A percentile compares a stretch with the other conserved stretches of the same genome.
These are phyloP conservation scores for Cornus kousa DNA, from an alignment of 148 eudicot species.

Conservation along the genomic window DNA sequence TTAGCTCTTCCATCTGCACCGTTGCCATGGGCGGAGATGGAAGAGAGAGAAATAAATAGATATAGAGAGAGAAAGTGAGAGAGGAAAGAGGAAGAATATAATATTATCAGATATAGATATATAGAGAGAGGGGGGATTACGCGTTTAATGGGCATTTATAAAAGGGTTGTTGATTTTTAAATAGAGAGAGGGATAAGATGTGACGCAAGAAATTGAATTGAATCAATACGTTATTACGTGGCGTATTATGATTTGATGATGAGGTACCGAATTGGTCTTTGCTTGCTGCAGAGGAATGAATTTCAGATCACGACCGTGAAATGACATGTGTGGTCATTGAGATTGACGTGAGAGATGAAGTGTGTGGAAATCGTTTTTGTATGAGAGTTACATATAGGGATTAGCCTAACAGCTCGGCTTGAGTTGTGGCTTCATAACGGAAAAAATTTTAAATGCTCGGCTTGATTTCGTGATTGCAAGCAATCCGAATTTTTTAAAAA, in stretches of 20 bases:
- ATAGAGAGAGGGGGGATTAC: not conserved
- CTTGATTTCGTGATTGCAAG: too few relatives aligned
- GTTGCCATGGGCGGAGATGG: slow-evolving; percentile 31
- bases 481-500: too few relatives aligned
- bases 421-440: not conserved
- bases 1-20: slow-evolving; percentile 69
- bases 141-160: not conserved
- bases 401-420: not conserved
- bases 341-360: not conserved
- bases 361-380: not conserved
- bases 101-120: not conserved
- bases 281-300: not conserved
- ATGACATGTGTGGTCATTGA: not conserved
- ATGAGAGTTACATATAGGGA: not conserved
- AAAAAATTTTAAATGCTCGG: too few relatives aligned
- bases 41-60: not conserved
- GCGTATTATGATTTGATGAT: not conserved
- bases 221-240: not conserved
- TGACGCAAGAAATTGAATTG: not conserved
- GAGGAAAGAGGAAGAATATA: not conserved
- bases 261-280: not conserved
- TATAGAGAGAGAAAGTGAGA: not conserved
- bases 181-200: not conserved
- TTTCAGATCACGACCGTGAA: not conserved
- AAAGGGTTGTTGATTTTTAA: too few relatives aligned